Evolutionary conservation across 768 basidiomycete genomes (phyloP).

Genomic region (Lyophyllum decastes): DNA sequence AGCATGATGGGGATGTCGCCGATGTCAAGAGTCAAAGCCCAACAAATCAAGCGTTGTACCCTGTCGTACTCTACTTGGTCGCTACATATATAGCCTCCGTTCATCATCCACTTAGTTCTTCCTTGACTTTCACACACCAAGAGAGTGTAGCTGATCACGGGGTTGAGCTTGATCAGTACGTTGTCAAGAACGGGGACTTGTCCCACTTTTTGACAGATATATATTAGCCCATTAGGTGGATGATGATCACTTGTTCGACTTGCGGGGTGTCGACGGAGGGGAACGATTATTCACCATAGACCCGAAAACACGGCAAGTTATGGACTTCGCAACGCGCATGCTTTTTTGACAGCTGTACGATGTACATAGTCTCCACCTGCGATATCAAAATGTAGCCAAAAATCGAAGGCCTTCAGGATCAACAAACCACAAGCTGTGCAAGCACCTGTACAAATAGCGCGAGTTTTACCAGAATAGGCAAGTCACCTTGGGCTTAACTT

Average conservation of each 20-base stretch:
- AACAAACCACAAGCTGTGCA: background rate
- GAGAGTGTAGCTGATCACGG: background rate
- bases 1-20: slow-evolving; percentile 1
- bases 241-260: no score
- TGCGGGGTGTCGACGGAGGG: no score
- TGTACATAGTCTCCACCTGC: no score
- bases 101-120: background rate
- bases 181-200: background rate
- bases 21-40: background rate
- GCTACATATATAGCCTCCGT: background rate
- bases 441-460: slow-evolving; percentile 6
- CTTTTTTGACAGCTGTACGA: no score
- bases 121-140: background rate
- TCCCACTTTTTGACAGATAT: no score
- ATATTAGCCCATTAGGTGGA: no score
- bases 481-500: background rate
- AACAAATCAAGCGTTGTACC: slow-evolving; percentile 1
- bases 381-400: no score
- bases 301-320: no score
- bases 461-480: slow-evolving; percentile 24
- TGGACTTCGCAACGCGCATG: no score
- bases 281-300: no score
- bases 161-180: background rate
- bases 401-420: background rate
- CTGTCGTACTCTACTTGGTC: background rate